Percentiles rank a stretch among this genome's conserved stretches.
Conservation (phyloP, 2,329 filamentous ascomycete species). For the Hirsutella minnesotensis region DNA sequence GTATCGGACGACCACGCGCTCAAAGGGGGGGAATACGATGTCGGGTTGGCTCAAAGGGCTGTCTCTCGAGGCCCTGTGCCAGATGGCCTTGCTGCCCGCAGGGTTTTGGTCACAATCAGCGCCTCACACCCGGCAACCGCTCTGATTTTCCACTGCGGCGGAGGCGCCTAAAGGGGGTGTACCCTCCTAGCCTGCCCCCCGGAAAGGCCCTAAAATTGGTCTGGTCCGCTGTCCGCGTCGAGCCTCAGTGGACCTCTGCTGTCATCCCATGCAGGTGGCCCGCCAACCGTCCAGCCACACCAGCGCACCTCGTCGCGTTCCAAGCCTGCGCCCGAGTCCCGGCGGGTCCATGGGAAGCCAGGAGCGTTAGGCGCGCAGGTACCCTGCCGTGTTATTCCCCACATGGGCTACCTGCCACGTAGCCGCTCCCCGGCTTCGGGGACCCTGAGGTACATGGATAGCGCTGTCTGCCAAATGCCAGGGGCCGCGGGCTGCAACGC, state of each 20-base stretch:
- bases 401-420: background rate
- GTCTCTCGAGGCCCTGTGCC: background rate
- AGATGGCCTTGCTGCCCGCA: background rate
- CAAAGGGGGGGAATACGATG: background rate
- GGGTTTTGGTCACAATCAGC: background rate
- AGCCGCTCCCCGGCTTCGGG: background rate
- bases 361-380: background rate
- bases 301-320: slow-evolving; percentile 1
- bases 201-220: background rate
- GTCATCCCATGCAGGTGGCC: background rate
- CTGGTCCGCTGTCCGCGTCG: slow-evolving; percentile 2
- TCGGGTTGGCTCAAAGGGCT: too few species aligned
- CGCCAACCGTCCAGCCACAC: slow-evolving; percentile 1
- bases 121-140: background rate
- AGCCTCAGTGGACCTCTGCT: background rate
- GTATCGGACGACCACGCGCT: background rate
- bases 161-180: background rate
- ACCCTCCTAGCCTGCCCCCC: too few species aligned
- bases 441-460: background rate
- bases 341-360: background rate
- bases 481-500: background rate
- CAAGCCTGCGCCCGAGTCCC: background rate
- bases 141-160: background rate
- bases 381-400: background rate
- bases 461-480: background rate